phyloP scores from a whole-genome alignment of 805 yeast genomes.

The Metschnikowia kofuensis region DNA sequence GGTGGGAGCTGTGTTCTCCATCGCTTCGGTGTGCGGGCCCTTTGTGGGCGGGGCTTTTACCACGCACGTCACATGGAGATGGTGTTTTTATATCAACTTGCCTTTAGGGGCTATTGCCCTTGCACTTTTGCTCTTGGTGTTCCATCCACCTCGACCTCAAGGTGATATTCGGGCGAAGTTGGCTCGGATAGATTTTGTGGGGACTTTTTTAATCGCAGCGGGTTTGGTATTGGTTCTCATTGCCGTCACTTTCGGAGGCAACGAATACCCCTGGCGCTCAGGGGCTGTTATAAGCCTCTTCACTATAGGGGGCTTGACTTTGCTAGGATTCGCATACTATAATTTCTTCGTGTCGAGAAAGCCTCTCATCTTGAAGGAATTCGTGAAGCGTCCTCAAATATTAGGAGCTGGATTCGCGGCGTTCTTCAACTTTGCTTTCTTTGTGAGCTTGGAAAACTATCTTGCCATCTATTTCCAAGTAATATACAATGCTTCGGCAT shows the following conservation, averaged over 20 bases:
- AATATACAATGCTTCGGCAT: conserved; percentile 31
- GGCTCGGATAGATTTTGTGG: conserved; percentile 47
- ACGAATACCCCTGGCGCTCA: conserved; percentile 50
- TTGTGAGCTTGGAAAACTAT: conserved; percentile 35
- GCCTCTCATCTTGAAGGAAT: conserved; percentile 47
- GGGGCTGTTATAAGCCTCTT: conserved; percentile 50
- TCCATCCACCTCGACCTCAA: conserved; percentile 47
- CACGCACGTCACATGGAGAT: conserved; percentile 59
- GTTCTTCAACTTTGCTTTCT: conserved; percentile 35
- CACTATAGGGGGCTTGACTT: conserved; percentile 41
- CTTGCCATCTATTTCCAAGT: conserved; percentile 41
- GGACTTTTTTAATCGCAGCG: conserved; percentile 41
- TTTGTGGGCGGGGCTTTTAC: conserved; percentile 66
- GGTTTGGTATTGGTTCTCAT: conserved; percentile 45
- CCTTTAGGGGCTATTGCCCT: conserved; percentile 60
- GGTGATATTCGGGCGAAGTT: conserved; percentile 39
- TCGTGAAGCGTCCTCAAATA: conserved; percentile 36
- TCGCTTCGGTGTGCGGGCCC: conserved; percentile 59
- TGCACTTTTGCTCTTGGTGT: conserved; percentile 34
- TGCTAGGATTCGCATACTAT: conserved; percentile 35
- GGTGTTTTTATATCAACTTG: conserved; percentile 72
- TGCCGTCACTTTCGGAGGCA: conserved; percentile 56
- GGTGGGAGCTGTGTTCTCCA: conserved; percentile 43
- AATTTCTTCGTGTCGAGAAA: conserved; percentile 40
- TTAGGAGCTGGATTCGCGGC: conserved; percentile 36